Evolutionary conservation across 2,329 filamentous ascomycete genomes (phyloP).

Genomic region (Paracamarosporium sp.): DNA sequence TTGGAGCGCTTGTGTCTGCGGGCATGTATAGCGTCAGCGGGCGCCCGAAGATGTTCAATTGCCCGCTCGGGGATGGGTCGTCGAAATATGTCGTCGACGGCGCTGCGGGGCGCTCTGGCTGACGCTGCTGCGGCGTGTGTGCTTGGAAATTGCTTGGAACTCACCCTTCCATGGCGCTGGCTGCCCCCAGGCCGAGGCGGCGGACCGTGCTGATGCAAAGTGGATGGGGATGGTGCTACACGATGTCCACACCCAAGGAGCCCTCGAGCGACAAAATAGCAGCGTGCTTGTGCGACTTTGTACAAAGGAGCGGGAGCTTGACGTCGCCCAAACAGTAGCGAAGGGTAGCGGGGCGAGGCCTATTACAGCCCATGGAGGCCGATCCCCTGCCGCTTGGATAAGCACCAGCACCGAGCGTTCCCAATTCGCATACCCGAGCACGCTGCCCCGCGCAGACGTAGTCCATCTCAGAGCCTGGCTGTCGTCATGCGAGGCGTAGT

Average conservation of each 20-base stretch:
- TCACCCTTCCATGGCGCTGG: slow-evolving; percentile 40
- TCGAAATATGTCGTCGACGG: slow-evolving; percentile 10
- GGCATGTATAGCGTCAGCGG: slow-evolving; percentile 4
- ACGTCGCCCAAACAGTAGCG: slow-evolving; percentile 1
- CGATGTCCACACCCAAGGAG: background rate
- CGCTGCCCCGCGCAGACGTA: background rate
- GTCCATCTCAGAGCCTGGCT: too few relatives aligned
- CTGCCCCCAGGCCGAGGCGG: slow-evolving; percentile 20
- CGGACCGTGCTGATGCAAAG: slow-evolving; percentile 1
- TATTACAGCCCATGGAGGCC: background rate
- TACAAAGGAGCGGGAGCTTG: background rate
- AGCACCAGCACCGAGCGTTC: background rate
- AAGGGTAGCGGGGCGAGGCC: slow-evolving; percentile 1
- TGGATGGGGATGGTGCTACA: background rate
- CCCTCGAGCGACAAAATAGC: background rate
- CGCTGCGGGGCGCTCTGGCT: slow-evolving; percentile 16
- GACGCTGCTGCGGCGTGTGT: background rate
- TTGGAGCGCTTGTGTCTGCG: slow-evolving; percentile 53
- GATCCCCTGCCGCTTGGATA: background rate
- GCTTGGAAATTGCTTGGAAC: slow-evolving; percentile 21
- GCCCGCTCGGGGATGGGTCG: slow-evolving; percentile 10
- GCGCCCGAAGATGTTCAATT: background rate
- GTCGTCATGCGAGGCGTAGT: background rate
- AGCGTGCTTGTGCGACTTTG: slow-evolving; percentile 5
- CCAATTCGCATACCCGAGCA: background rate